Evolutionary conservation across 2,329 filamentous ascomycete genomes (phyloP), one percentile per base, ranked within the genome.

Genomic region (Ophiobolus disseminans): DNA sequence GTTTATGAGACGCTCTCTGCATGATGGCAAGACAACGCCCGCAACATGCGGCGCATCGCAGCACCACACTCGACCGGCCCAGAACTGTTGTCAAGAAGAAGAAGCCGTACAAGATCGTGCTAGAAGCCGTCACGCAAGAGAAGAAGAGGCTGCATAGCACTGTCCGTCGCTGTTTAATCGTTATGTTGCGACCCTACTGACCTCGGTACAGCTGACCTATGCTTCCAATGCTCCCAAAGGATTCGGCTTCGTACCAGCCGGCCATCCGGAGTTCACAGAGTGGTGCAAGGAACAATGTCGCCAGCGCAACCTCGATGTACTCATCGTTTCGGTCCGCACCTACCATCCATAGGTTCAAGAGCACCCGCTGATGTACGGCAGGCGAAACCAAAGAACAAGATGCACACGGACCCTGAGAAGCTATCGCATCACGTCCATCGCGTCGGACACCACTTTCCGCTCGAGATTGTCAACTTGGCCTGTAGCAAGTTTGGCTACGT

Each of bases 371-470:
- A 60, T 39, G 11, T 37, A 25, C 4, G 20, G 65, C 60, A 69
- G 72, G 67, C 65, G 7, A 68, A 66, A 43, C 69, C 70, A 1
- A 69, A 81, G 76, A 82, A 78, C 50, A 80, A 76, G 36, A 79
- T 75, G 21, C 76, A 81, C 59, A 70, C 74, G 50, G 70, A 78
- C 39, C 78, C 74, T 10, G 78, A 81, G 42, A 77, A 80, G 50
- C 70, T 86, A 2, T 83, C 82, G 2, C 79, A 84, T 59, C 82
- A 86, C 63, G 79, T 86, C 39, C 79, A 84, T 57, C 78, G 84
- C 31, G 79, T 86, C 53, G 85, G 85, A 13, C 83, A 84, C 64
- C 84, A 86, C 63, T 86, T 87, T 53, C 82, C 82, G 5, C 79
- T 79, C 48, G 73, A 79, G n/a, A 77, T 86, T 48, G 81, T 87